phyloP scores from a whole-genome alignment of 257 asterid species.

The Lycium barbarum region DNA sequence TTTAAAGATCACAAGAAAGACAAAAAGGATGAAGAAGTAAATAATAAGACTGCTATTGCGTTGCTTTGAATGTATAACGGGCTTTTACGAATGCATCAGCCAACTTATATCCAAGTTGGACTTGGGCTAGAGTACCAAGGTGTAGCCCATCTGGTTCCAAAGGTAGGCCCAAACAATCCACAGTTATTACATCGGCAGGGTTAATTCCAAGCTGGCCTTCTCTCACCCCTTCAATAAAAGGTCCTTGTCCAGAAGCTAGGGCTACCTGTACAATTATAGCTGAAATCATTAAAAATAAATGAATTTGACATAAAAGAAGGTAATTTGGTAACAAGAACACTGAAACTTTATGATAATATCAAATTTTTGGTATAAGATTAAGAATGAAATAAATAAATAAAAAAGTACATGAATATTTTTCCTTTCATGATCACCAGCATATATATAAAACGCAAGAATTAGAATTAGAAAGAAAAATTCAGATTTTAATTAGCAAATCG shows the following conservation, averaged over 20 bases:
- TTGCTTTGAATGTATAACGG: conserved; percentile 6
- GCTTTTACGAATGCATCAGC: conserved; percentile 31
- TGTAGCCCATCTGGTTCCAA: conserved; percentile 28
- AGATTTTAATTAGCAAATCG: no score
- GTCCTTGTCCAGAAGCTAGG: conserved; percentile 33
- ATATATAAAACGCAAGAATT: no score
- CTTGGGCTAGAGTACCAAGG: conserved; percentile 35
- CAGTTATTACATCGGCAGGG: neutral
- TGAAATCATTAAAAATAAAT: neutral
- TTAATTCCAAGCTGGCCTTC: conserved; percentile 31
- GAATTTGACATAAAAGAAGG: neutral
- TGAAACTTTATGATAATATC: neutral
- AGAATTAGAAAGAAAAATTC: no score
- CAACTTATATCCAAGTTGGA: conserved; percentile 36
- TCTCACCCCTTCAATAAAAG: conserved; percentile 31
- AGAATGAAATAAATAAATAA: no score
- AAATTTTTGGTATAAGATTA: neutral
- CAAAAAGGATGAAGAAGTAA: neutral
- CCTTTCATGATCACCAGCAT: no score
- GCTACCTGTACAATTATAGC: conserved; percentile 27
- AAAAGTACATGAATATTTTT: neutral
- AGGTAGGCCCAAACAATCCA: conserved; percentile 34
- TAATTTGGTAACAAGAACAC: neutral
- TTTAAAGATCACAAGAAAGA: neutral
- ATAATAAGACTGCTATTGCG: neutral